Evolutionary conservation across 1,139 yeast species (phyloP), one percentile per base, ranked within the genome.

Genomic region (Diutina scorzettiae): DNA sequence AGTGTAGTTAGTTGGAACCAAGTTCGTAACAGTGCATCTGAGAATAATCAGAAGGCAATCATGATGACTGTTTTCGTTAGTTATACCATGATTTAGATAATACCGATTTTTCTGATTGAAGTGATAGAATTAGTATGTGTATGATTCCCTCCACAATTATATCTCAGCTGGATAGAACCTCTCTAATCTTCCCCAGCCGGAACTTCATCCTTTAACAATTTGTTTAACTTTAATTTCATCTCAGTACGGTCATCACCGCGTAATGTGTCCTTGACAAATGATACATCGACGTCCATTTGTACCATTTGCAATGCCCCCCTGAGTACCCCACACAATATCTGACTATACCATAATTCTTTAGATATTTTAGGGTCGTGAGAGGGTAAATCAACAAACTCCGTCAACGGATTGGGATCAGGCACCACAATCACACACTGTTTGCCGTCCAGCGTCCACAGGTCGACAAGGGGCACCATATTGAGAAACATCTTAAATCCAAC

Each of bases 261-360:
- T 45, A 91, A 64, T 1, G 72, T 76, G 57, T 91, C 99, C 51
- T 80, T 76, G 3, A 85, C 74, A 58, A 89, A 91, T 51, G 65
- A 68, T 3, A 81, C 87, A 46, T 89, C 95, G 44, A 89, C 89
- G 48, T 89, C 95, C 53, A 91, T 64, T 57, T 91, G 98, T 2
- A 91, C 95, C 97, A 89, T 89, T 54, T 89, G 96, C 45, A 91
- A 63, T 0, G 96, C 91, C 3, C 98, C 97, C 44, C 86, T 73
- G 43, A 91, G 62, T 2, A 91, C 93, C 14, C 99, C 99, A 50
- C 93, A 84, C 32, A 87, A 64, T 3, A 91, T 73, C 55, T 91
- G 94, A 2, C 94, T 83, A 56, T 87, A 91, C 97, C 98, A 91
- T 44, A 91, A 65, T 52, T 83, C 87, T 49, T 73, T 74, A 45